Evolutionary conservation across 2,329 filamentous ascomycete species (phyloP).

Genomic region (Colletotrichum graminicola): DNA sequence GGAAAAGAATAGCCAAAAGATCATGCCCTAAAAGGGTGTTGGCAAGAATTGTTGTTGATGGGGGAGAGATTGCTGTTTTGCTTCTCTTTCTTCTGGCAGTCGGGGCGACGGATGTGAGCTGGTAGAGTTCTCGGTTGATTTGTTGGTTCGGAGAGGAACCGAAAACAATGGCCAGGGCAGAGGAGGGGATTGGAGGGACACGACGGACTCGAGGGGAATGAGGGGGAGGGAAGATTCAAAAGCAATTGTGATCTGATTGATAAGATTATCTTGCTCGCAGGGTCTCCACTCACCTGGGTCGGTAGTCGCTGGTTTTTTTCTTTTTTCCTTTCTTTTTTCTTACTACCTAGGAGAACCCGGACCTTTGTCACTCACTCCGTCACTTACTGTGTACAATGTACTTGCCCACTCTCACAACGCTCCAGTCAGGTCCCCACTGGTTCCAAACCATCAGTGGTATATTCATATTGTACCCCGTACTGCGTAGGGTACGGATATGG

Average conservation of each 20-base stretch:
- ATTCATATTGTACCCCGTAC: too few species aligned
- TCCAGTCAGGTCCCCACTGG: neutral
- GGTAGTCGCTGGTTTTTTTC: conserved; percentile 12
- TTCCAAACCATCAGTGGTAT: neutral
- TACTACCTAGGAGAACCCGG: too few species aligned
- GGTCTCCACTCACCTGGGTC: conserved; percentile 37
- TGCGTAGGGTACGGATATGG: neutral
- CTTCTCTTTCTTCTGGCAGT: conserved; percentile 10
- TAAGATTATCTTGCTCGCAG: conserved; percentile 54
- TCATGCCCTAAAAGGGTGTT: neutral
- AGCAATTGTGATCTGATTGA: conserved; percentile 57
- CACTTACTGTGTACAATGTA: too few species aligned
- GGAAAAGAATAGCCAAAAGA: neutral
- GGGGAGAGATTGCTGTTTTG: neutral
- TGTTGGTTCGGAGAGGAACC: conserved; percentile 22
- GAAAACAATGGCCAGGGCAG: conserved; percentile 38
- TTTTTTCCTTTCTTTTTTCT: neutral
- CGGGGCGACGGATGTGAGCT: neutral
- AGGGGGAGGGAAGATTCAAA: conserved; percentile 27
- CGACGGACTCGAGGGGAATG: conserved; percentile 14
- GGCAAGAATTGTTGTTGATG: neutral
- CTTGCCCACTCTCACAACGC: neutral
- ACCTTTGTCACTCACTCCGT: neutral
- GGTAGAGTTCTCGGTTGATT: neutral
- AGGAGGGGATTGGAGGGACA: conserved; percentile 44